phyloP scores from a whole-genome alignment of 2,329 filamentous ascomycete species.

The Beauveria asiatica region DNA sequence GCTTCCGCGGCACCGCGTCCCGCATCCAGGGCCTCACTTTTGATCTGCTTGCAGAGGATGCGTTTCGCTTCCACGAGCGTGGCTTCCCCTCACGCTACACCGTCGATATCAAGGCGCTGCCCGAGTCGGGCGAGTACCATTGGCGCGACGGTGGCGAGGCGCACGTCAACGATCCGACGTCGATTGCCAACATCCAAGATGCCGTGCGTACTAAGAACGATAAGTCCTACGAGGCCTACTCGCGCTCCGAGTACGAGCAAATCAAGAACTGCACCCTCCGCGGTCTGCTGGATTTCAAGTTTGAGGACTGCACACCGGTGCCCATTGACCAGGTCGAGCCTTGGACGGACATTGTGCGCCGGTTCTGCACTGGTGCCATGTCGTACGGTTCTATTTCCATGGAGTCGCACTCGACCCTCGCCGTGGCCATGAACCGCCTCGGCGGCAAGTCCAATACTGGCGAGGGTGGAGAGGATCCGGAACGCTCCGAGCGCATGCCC shows the following conservation, averaged over 20 bases:
- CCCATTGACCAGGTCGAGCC: slow-evolving; percentile 96
- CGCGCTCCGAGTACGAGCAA: slow-evolving; percentile 84
- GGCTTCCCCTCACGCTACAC: slow-evolving; percentile 79
- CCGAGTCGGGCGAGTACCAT: slow-evolving; percentile 94
- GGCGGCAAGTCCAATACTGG: slow-evolving; percentile 97
- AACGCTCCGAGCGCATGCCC: slow-evolving; percentile 75
- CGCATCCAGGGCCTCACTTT: slow-evolving; percentile 93
- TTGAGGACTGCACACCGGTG: slow-evolving; percentile 74
- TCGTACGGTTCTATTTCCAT: slow-evolving; percentile 98
- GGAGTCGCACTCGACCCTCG: slow-evolving; percentile 93
- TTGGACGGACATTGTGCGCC: slow-evolving; percentile 94
- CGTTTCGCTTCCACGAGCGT: slow-evolving; percentile 88
- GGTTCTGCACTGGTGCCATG: slow-evolving; percentile 96
- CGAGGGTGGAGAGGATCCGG: slow-evolving; percentile 92
- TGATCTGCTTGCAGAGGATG: slow-evolving; percentile 86
- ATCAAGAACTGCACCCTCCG: slow-evolving; percentile 95
- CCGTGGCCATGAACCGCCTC: slow-evolving; percentile 92
- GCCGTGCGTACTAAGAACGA: slow-evolving; percentile 95
- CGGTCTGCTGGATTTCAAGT: slow-evolving; percentile 92
- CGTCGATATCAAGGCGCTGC: slow-evolving; percentile 66
- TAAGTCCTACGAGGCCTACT: slow-evolving; percentile 97
- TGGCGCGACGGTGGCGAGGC: slow-evolving; percentile 95
- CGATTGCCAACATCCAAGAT: slow-evolving; percentile 95
- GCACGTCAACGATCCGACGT: slow-evolving; percentile 89
- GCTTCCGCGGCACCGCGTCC: slow-evolving; percentile 89